Evolutionary conservation across 2,329 filamentous ascomycete genomes (phyloP), one percentile per base, ranked within the genome.

Genomic region (Aspergillus puulaauensis): DNA sequence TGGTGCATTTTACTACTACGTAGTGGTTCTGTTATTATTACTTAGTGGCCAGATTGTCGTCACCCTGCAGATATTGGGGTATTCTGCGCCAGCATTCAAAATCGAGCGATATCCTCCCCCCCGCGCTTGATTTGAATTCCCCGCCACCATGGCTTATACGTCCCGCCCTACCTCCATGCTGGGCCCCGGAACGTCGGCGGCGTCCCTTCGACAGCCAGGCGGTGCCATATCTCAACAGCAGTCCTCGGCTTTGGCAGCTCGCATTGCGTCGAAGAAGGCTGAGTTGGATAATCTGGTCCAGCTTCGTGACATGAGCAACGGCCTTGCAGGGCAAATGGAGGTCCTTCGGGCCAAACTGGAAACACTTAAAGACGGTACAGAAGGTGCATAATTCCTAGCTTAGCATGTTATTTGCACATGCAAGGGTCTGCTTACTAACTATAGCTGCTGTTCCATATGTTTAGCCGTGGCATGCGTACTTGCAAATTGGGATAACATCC

Each of bases 401-500:
- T 12, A 9, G 8, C 48, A 57, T 46, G 17, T 23, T 17, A 19
- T 31, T 21, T 17, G 11, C 17, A 14, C 31, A 11, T 46, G 27
- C 7, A 4, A 12, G 15, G 15, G 15, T 2, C 49, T 21, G 6
- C 7, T 24, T 41, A 21, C 52, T 57, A 40, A 46, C 17, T 12
- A 37, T 27, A 44, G 19, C 58, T 48, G 14, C 27, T 45, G 6
- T 43, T 56, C 6, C 14, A 12, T 21, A 12, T n/a, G 35, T 14
- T 14, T 70, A 85, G 85, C 85, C 60, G 83, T 88, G 57, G 85
- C 85, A 54, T 83, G 82, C 46, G 86, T 88, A n/a, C 78, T 88
- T 67, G 82, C 83, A 40, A 88, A 88, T 68, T 88, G 86, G 86
- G 82, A 86, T 53, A 86, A 85, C 64, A 85, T 88, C 27, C 72